Conservation (phyloP, 139 green algal species). For the Marvania coccoides region DNA sequence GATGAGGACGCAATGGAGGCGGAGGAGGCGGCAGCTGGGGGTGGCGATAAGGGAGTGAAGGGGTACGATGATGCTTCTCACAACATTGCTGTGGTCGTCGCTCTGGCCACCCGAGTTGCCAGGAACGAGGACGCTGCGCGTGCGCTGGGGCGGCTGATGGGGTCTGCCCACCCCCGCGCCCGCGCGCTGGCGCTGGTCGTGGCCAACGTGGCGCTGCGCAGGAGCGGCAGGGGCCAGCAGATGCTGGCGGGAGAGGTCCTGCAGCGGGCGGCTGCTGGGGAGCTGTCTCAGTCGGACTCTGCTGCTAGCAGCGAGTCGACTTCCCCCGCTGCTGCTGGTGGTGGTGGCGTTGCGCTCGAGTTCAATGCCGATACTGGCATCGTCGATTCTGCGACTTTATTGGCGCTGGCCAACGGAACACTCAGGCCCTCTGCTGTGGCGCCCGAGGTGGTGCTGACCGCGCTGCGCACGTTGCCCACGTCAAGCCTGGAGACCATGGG, state of each 20-base stretch:
- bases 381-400: background rate
- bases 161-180: background rate
- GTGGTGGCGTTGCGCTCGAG: background rate
- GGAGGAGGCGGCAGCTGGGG: background rate
- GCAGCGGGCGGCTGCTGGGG: background rate
- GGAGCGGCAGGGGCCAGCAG: background rate
- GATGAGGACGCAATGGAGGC: background rate
- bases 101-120: background rate
- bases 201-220: slow-evolving; percentile 1
- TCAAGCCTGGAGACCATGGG: background rate
- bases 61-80: background rate
- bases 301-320: background rate
- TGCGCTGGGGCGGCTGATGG: background rate
- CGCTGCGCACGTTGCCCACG: background rate
- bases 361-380: background rate
- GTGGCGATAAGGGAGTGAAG: background rate
- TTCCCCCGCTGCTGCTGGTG: too few species aligned
- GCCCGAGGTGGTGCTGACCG: background rate
- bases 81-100: slow-evolving; percentile 2
- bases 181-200: slow-evolving; percentile 1
- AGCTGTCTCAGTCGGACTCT: background rate
- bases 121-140: background rate
- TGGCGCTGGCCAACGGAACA: background rate
- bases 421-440: background rate
- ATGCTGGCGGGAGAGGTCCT: background rate